phyloP scores from a whole-genome alignment of 1,284 basidiomycete genomes.

The Agaricales sp. region DNA sequence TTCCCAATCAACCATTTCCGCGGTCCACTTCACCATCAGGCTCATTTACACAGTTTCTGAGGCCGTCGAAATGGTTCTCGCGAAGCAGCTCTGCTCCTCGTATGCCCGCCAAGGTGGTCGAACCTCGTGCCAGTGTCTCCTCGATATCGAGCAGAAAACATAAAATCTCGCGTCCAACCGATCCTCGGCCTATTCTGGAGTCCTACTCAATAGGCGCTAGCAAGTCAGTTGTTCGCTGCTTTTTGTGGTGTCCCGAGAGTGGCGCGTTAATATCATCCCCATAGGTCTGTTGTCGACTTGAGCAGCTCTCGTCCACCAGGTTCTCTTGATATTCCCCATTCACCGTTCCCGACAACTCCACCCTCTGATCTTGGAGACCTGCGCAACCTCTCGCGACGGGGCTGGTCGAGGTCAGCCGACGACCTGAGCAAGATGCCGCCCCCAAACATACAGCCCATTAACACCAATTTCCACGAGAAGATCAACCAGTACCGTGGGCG shows the following conservation, averaged over 20 bases:
- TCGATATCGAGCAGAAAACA: constrained; percentile 43
- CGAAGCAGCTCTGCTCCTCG: constrained; percentile 20
- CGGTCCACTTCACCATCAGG: constrained; percentile 11
- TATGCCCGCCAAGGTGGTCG: constrained; percentile 8
- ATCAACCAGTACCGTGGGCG: constrained; percentile 50
- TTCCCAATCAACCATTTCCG: constrained; percentile 24
- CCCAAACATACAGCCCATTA: constrained; percentile 31
- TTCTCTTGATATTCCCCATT: constrained; percentile 32
- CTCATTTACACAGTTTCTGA: constrained; percentile 28
- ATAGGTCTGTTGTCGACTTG: constrained; percentile 60
- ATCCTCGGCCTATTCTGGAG: constrained; percentile 62
- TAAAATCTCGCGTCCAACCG: constrained; percentile 74
- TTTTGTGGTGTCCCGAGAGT: constrained; percentile 13
- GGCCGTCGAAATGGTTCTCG: constrained; percentile 38
- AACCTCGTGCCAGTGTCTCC: constrained; percentile 45
- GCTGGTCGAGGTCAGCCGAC: constrained; percentile 71
- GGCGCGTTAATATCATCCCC: background rate
- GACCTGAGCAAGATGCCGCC: constrained; percentile 53
- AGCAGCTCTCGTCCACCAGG: constrained; percentile 25
- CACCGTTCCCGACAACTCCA: constrained; percentile 27
- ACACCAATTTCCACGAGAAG: constrained; percentile 45
- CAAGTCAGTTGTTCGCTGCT: constrained; percentile 28
- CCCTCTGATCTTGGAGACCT: constrained; percentile 50
- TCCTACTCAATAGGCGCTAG: constrained; percentile 34
- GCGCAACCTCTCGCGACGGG: constrained; percentile 52